Conservation (phyloP, 352 stramenopile species). For the Pythium utonaiense region DNA sequence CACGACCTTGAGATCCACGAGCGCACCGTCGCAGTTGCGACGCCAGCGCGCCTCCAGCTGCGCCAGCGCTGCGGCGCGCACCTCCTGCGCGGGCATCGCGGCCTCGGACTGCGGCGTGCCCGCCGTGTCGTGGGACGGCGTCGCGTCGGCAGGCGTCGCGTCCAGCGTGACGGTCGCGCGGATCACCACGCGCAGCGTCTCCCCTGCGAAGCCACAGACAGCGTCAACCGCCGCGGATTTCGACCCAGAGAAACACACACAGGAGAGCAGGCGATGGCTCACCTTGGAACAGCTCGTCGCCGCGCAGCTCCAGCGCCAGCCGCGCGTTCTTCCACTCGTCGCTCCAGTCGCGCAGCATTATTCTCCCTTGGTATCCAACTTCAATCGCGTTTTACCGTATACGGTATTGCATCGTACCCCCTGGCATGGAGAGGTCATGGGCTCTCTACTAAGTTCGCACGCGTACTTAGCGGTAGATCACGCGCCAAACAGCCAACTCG, state of each 20-base stretch:
- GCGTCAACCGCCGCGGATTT: background rate
- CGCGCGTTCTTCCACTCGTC: slow-evolving; percentile 65
- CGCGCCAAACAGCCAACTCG: background rate
- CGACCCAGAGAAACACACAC: background rate
- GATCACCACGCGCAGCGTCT: slow-evolving; percentile 15
- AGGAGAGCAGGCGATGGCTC: background rate
- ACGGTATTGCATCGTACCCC: no score
- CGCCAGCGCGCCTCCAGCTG: slow-evolving; percentile 33
- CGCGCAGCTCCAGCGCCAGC: slow-evolving; percentile 48
- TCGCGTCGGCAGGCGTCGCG: background rate
- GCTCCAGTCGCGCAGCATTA: slow-evolving; percentile 50
- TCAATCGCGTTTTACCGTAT: no score
- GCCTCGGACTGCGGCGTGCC: background rate
- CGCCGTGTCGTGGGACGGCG: background rate
- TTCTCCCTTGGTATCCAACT: slow-evolving; percentile 5
- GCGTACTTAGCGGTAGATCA: background rate
- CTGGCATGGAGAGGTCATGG: background rate
- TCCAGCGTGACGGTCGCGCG: slow-evolving; percentile 13
- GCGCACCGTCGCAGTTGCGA: slow-evolving; percentile 40
- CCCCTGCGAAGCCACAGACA: background rate
- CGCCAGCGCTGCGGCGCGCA: slow-evolving; percentile 6
- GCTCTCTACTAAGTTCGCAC: slow-evolving; percentile 4
- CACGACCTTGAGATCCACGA: slow-evolving; percentile 49
- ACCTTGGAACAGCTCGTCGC: slow-evolving; percentile 66
- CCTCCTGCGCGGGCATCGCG: background rate